phyloP scores from a whole-genome alignment of 257 asterid genomes.

The Solanum etuberosum region DNA sequence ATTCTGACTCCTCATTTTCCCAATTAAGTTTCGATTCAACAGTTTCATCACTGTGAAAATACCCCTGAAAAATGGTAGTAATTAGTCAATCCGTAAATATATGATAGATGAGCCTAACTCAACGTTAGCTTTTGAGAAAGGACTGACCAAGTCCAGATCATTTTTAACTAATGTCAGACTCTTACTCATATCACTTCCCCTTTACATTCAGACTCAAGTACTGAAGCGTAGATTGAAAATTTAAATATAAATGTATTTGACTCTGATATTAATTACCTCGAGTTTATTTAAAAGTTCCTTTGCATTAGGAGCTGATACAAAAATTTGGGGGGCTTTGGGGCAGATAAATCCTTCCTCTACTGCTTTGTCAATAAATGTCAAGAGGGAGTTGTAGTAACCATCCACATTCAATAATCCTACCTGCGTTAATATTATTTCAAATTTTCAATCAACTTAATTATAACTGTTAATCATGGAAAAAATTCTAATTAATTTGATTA shows the following conservation, averaged over 20 bases:
- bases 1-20: slow-evolving; percentile 1
- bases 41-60: slow-evolving; percentile 9
- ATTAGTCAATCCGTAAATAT: not conserved
- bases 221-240: not conserved
- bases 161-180: too few relatives aligned
- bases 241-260: not conserved
- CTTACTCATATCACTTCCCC: not conserved
- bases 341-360: slow-evolving; percentile 44
- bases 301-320: slow-evolving; percentile 39
- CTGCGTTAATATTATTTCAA: slow-evolving; percentile 1
- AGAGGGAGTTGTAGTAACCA: slow-evolving; percentile 38
- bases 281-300: slow-evolving; percentile 35
- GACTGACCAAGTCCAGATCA: too few relatives aligned
- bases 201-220: not conserved
- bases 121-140: not conserved
- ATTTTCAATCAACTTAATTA: too few relatives aligned
- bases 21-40: slow-evolving; percentile 12
- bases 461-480: not conserved
- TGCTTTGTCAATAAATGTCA: slow-evolving; percentile 49
- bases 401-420: slow-evolving; percentile 52
- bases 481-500: not conserved
- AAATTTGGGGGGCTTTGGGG: slow-evolving; percentile 35
- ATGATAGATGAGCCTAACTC: not conserved
- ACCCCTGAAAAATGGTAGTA: not conserved
- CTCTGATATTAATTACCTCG: slow-evolving; percentile 21